phyloP scores from a whole-genome alignment of 345 rosid genomes.

The Melaleuca quinquenervia region DNA sequence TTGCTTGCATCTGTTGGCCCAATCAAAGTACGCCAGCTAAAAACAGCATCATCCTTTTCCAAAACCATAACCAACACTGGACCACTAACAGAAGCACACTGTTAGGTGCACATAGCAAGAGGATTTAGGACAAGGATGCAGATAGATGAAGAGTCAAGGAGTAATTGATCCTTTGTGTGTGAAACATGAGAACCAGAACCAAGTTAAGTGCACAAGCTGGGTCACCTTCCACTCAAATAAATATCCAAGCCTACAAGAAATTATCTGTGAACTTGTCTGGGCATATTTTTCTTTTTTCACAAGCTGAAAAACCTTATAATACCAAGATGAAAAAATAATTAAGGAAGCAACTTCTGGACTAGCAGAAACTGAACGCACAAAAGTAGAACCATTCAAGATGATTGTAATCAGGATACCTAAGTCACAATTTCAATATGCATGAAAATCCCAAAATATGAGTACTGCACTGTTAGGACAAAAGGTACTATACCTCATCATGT shows the following conservation, averaged over 20 bases:
- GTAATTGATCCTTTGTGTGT: neutral
- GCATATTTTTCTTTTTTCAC: neutral
- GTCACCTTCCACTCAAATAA: neutral
- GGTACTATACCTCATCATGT: constrained; percentile 60
- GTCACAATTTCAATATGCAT: neutral
- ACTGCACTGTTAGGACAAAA: neutral
- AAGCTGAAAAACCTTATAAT: neutral
- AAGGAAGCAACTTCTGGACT: neutral
- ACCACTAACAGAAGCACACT: constrained; percentile 31
- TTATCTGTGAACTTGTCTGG: neutral
- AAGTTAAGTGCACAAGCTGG: neutral
- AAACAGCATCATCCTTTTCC: constrained; percentile 70
- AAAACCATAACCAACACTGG: constrained; percentile 69
- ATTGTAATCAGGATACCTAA: neutral
- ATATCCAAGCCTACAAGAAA: neutral
- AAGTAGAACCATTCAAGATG: neutral
- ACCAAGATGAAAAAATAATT: neutral
- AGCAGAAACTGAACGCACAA: neutral
- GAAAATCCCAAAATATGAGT: neutral
- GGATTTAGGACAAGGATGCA: neutral
- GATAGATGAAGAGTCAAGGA: neutral
- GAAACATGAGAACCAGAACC: neutral
- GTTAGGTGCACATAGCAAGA: neutral
- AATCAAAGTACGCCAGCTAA: constrained; percentile 72
- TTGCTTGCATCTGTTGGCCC: constrained; percentile 71